Base-by-base conservation (phyloP, 129 eudicot species). In the Tanacetum coccineum region DNA sequence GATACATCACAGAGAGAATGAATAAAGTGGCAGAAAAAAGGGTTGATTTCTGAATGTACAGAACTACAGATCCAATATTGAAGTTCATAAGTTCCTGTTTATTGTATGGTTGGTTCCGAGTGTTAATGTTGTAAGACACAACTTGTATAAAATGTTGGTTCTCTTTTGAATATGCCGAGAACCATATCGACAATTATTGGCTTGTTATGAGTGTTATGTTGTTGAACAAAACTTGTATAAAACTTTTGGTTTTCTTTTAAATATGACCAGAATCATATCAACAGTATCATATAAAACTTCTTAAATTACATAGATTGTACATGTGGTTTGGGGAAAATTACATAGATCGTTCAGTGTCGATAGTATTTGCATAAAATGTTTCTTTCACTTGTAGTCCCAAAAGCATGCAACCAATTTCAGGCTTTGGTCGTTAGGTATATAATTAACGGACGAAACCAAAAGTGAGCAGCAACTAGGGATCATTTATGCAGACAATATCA, bases 11-110 rank as follows among this genome's bases (percentile, higher is more conserved):
- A 26, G 42, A 60, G 53, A 75, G 6, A 59, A n/a, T 10, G 12
- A 51, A 75, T 48, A 77, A 64, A 54, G 21, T 22, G 42, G 48
- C 19, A 53, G 26, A 50, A n/a, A n/a, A 42, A 50, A 45, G 68
- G 32, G 13, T 47, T 25, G 55, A 57, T 59, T 51, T 71, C 50
- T 47, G 59, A 60, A 32, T 79, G 81, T 79, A 85, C 66, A 82
- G 72, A 82, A 45, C 68, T 79, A 85, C 66, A 82, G 72, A 82
- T 36, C 68, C 74, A 32, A 61, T 76, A 75, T 42, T 51, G 19
- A 21, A 68, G 52, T 60, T 75, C 62, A 40, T 60, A 75, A 59
- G 19, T 49, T 4, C 73, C 21, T 3, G 46, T 48, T 44, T 46
- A 12, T 10, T 49, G 58, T 46, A 28, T 71, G 64, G 76, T 50